phyloP scores from a whole-genome alignment of 768 basidiomycete species.

The Suillus subluteus region DNA sequence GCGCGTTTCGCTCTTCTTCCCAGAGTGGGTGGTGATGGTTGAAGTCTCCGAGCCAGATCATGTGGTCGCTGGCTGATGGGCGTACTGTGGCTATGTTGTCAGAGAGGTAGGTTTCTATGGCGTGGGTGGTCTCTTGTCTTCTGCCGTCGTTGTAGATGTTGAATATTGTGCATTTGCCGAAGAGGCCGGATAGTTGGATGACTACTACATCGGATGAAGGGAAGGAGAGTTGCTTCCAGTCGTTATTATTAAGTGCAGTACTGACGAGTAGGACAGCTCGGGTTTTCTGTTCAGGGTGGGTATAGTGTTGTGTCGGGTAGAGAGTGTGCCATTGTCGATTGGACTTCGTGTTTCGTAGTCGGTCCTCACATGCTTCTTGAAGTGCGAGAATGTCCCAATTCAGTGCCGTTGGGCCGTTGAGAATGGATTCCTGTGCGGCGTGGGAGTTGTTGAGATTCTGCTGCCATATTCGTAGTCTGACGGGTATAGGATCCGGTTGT shows the following conservation, averaged over 20 bases:
- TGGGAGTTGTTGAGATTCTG: not conserved
- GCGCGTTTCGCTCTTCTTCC: not conserved
- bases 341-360: not conserved
- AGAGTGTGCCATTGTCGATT: not conserved
- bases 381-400: not conserved
- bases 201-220: not conserved
- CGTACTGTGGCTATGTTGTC: not conserved
- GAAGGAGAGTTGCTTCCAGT: not conserved
- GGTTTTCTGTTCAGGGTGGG: not conserved
- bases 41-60: not conserved
- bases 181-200: too few relatives aligned
- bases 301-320: not conserved
- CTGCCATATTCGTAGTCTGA: not conserved
- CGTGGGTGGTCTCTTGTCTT: not conserved
- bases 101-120: fast-evolving
- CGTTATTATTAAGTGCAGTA: not conserved
- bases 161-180: too few relatives aligned
- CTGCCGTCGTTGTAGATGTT: too few relatives aligned
- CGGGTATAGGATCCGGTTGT: not conserved
- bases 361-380: not conserved
- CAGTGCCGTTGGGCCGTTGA: not conserved
- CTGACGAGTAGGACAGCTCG: fast-evolving
- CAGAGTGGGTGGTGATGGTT: not conserved
- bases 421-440: not conserved
- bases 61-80: not conserved